These are phyloP conservation scores for Metarhizium robertsii DNA, from an alignment of 2,329 filamentous ascomycete genomes.

Conservation along the genomic window DNA sequence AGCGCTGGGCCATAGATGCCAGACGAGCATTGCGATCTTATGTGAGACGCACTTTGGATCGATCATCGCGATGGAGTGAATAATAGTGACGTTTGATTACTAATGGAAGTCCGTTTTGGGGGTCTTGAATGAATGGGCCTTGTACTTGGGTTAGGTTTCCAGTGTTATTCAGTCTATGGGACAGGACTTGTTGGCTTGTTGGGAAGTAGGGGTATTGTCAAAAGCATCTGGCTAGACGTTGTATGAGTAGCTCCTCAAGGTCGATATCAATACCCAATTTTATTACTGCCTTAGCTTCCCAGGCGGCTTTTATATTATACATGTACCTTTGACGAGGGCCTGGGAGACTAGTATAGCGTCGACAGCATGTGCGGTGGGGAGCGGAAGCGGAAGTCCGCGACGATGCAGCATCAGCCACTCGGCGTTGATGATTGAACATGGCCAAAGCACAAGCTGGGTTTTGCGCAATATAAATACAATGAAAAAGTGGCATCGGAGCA, in stretches of 20 bases:
- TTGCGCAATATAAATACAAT: too few species aligned
- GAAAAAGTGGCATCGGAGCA: too few species aligned
- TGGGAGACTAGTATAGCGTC: neutral
- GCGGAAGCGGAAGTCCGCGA: constrained; percentile 8
- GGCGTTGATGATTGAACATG: too few species aligned
- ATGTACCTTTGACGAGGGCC: constrained; percentile 2
- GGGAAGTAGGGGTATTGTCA: neutral
- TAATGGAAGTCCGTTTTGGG: neutral
- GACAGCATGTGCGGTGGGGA: neutral
- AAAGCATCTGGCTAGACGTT: neutral
- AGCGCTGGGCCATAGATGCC: constrained; percentile 24
- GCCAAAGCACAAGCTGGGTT: too few species aligned
- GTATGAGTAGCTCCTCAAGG: neutral
- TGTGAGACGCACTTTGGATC: constrained; percentile 22
- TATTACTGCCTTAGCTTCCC: constrained; percentile 1
- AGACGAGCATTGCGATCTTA: constrained; percentile 23
- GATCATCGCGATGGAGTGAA: constrained; percentile 14
- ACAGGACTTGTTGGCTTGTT: neutral
- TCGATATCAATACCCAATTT: constrained; percentile 1
- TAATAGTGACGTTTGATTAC: constrained; percentile 3
- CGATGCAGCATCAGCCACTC: too few species aligned
- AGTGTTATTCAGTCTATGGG: neutral
- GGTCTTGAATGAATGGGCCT: neutral
- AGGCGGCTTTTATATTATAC: neutral
- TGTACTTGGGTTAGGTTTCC: neutral